phyloP scores from a whole-genome alignment of 2,329 filamentous ascomycete genomes.

The Verticillium albo-atrum region DNA sequence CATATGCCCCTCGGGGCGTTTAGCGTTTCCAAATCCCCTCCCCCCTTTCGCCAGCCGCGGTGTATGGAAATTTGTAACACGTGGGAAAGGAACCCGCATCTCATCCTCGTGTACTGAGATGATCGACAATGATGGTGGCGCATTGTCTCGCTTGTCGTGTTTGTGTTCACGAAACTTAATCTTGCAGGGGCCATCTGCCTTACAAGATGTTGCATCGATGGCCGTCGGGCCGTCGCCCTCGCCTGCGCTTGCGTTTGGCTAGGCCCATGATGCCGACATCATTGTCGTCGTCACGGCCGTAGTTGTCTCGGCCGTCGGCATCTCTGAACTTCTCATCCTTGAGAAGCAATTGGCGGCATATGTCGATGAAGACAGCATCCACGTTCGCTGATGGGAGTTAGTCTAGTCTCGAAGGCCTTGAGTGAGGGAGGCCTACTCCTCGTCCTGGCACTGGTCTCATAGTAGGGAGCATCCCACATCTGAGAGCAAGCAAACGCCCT shows the following conservation, averaged over 20 bases:
- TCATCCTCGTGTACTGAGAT: neutral
- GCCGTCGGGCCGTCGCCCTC: constrained; percentile 18
- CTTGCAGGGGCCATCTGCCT: neutral
- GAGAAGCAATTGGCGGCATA: constrained; percentile 78
- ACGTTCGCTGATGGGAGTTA: constrained; percentile 60
- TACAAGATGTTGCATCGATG: constrained; percentile 18
- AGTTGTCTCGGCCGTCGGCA: constrained; percentile 11
- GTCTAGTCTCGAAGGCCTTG: neutral
- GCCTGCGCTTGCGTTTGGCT: constrained; percentile 23
- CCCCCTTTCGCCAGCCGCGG: neutral
- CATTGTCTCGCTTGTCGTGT: neutral
- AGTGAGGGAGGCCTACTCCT: constrained; percentile 46
- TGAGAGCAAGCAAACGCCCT: constrained; percentile 83
- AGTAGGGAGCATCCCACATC: constrained; percentile 84
- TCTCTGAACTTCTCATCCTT: constrained; percentile 54
- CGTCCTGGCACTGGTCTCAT: constrained; percentile 80
- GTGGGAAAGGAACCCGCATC: neutral
- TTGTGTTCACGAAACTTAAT: neutral
- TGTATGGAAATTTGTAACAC: neutral
- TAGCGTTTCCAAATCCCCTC: neutral
- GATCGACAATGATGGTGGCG: neutral
- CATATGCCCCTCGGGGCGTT: neutral
- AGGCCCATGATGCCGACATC: constrained; percentile 29
- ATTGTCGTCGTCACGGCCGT: constrained; percentile 36
- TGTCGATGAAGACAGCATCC: constrained; percentile 82